Conservation (phyloP, 1,284 basidiomycete genomes). For the Ceratorhiza oryzae-sativae region DNA sequence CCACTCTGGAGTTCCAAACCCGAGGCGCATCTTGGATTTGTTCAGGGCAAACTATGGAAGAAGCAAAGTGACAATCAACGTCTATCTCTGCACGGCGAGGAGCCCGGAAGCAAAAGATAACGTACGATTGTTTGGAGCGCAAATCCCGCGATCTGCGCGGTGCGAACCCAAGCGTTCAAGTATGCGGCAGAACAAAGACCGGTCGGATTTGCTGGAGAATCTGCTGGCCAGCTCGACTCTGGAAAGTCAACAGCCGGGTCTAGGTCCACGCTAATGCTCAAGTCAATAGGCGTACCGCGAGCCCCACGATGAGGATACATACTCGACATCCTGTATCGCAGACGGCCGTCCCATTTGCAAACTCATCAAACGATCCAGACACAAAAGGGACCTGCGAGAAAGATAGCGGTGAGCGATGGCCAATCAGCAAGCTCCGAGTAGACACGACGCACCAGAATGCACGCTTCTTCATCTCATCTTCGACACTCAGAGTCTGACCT, state of each 20-base stretch:
- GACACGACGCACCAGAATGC: slow-evolving; percentile 56
- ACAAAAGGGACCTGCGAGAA: neutral
- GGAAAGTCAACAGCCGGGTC: slow-evolving; percentile 34
- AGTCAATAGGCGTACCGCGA: neutral
- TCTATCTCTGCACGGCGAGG: neutral
- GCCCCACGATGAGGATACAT: neutral
- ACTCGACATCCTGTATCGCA: slow-evolving; percentile 33
- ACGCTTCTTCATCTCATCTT: slow-evolving; percentile 63
- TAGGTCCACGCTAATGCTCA: slow-evolving; percentile 6
- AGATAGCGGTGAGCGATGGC: neutral
- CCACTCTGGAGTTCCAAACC: slow-evolving; percentile 29
- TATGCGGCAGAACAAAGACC: slow-evolving; percentile 15
- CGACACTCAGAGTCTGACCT: slow-evolving; percentile 49
- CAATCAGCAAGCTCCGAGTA: neutral
- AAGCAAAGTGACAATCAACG: neutral
- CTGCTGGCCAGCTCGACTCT: slow-evolving; percentile 32
- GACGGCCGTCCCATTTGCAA: slow-evolving; percentile 22
- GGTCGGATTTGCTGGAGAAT: slow-evolving; percentile 3
- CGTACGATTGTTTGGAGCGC: slow-evolving; percentile 27
- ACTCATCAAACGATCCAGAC: slow-evolving; percentile 3
- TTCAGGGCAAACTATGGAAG: slow-evolving; percentile 30
- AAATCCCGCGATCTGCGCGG: slow-evolving; percentile 28
- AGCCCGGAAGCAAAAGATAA: slow-evolving; percentile 14
- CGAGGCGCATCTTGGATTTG: slow-evolving; percentile 34
- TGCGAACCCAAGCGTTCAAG: slow-evolving; percentile 6